Evolutionary conservation across 768 basidiomycete genomes (phyloP), one percentile per base, ranked within the genome.

Genomic region (Suillus ampliporus): DNA sequence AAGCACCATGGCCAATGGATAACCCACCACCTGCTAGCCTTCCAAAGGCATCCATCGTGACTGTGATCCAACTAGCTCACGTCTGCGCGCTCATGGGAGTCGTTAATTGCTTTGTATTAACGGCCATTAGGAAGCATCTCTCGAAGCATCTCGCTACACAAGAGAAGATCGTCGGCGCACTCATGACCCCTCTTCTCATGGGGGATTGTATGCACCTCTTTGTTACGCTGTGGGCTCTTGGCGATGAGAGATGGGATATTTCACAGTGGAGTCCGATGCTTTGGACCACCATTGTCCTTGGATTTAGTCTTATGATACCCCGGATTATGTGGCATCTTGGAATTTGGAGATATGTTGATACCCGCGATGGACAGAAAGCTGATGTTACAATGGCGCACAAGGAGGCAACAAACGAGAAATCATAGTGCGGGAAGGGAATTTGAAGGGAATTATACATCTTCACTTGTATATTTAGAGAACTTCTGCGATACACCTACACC

Each of bases 241-340:
- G 89, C n/a, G 89, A 90, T 43, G 78, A 85, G 59, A 79, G 82
- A 64, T 92, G 89, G 87, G 74, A 85, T 57, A 65, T 90, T 21
- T 68, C 72, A 47, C 80, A 77, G 28, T 92, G 90, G 90, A 85
- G 79, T 65, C 84, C 86, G 0, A 88, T 90, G 84, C 72, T 91
- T 21, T 90, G 89, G 86, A 78, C 83, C 6, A 92, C 90, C 0
- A 69, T 91, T 19, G 52, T 87, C 17, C 70, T 89, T 14, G 91
- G 91, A 0, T 66, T 91, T 40, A 83, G 83, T 15, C 72, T 93
- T 56, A 77, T 92, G 81, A 74, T 92, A 52, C 90, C 91, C 13
- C 82, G 91, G 28, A 70, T 89, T 21, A 82, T 85, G 65, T 93
- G 91, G 91, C 86, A 90, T 71, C 67, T 91, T 54, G 91, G 91